Evolutionary conservation across 768 basidiomycete genomes (phyloP).

Genomic region (Mycena metata): DNA sequence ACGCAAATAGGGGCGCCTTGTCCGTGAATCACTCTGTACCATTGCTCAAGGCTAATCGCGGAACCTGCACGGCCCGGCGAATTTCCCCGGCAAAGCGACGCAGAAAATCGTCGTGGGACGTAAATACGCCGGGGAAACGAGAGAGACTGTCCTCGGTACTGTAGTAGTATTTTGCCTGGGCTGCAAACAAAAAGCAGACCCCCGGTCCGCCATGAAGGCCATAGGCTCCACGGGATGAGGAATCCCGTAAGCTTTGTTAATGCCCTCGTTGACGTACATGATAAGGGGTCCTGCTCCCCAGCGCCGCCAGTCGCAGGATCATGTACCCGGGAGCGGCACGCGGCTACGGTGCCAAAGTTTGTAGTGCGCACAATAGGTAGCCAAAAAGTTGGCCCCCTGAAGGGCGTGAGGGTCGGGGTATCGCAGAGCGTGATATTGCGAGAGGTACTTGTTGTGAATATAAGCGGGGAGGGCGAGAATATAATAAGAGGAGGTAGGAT

Average conservation of each 20-base stretch:
- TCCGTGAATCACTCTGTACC: too few species aligned
- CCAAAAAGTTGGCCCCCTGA: background rate
- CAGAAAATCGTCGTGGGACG: slow-evolving; percentile 4
- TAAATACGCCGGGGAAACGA: background rate
- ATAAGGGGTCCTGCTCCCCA: background rate
- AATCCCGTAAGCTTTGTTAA: background rate
- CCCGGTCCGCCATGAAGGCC: background rate
- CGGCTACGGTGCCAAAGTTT: slow-evolving; percentile 6
- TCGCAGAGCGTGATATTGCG: slow-evolving; percentile 2
- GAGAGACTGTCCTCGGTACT: background rate
- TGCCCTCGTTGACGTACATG: background rate
- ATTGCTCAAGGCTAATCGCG: too few species aligned
- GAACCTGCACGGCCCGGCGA: too few species aligned
- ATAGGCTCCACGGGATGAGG: background rate
- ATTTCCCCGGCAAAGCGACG: background rate
- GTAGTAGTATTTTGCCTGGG: background rate
- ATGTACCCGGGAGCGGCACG: background rate
- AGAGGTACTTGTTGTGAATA: too few species aligned
- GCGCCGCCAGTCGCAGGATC: slow-evolving; percentile 1
- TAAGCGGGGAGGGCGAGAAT: too few species aligned
- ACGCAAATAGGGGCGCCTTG: too few species aligned
- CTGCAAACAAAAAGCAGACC: background rate
- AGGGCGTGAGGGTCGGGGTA: background rate
- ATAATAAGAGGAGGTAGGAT: too few species aligned
- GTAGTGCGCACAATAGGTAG: background rate